Conservation (phyloP, 306 rosid genomes). For the Begonia fuchsioides region DNA sequence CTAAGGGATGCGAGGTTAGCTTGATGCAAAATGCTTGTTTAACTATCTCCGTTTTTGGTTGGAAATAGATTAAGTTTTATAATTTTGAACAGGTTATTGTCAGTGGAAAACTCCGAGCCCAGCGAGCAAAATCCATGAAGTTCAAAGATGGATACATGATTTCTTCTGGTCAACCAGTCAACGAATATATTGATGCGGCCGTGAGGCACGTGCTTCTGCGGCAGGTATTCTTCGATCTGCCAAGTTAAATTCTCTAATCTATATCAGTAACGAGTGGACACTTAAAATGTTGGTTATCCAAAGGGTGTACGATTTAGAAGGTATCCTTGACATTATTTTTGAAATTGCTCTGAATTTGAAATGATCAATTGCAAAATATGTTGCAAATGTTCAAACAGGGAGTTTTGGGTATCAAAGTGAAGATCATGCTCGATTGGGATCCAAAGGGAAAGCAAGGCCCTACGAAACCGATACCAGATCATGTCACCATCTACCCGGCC, state of each 20-base stretch:
- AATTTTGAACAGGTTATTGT: conserved; percentile 11
- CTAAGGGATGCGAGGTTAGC: conserved; percentile 20
- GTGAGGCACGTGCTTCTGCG: conserved; percentile 21
- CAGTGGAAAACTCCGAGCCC: conserved; percentile 24
- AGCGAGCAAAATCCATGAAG: conserved; percentile 23
- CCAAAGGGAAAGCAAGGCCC: conserved; percentile 1
- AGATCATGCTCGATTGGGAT: conserved; percentile 1
- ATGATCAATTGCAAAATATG: too few relatives aligned
- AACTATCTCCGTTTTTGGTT: neutral
- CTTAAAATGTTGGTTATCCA: neutral
- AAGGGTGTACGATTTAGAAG: too few relatives aligned
- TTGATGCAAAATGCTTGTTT: neutral
- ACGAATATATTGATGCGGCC: conserved; percentile 13
- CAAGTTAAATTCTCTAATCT: too few relatives aligned
- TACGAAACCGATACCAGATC: neutral
- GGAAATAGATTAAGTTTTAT: too few relatives aligned
- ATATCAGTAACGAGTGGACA: too few relatives aligned
- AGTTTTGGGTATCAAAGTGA: neutral
- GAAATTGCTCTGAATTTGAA: too few relatives aligned
- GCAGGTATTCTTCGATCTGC: conserved; percentile 5
- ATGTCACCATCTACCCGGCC: neutral
- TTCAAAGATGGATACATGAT: conserved; percentile 27
- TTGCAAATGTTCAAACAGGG: neutral
- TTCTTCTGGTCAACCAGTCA: conserved; percentile 19
- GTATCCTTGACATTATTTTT: too few relatives aligned